Conservation (phyloP, 2,329 filamentous ascomycete species). For the Helotiales sp. region DNA sequence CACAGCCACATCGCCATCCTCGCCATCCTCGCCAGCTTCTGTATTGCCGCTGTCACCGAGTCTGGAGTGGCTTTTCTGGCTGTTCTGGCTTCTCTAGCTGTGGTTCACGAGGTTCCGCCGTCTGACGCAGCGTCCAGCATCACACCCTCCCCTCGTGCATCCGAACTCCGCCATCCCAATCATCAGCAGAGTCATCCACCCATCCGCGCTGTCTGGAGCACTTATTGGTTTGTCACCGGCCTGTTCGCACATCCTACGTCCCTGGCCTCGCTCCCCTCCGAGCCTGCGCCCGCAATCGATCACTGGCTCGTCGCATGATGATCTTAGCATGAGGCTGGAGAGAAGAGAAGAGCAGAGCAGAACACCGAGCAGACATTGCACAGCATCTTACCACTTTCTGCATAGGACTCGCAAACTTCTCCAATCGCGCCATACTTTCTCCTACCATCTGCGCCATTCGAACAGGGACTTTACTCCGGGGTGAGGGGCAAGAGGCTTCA, state of each 20-base stretch:
- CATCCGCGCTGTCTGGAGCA: neutral
- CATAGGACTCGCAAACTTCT: neutral
- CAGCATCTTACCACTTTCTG: neutral
- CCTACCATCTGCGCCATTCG: neutral
- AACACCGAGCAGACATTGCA: neutral
- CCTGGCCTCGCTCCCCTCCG: neutral
- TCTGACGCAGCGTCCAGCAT: slow-evolving; percentile 1
- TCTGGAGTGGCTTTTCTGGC: neutral
- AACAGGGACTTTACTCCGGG: neutral
- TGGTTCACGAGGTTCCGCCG: slow-evolving; percentile 2
- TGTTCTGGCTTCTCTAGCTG: neutral
- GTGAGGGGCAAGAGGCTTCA: slow-evolving; percentile 2
- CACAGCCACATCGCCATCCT: neutral
- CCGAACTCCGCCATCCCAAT: neutral
- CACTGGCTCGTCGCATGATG: slow-evolving; percentile 4
- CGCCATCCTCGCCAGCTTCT: neutral
- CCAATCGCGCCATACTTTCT: neutral
- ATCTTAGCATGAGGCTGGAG: slow-evolving; percentile 1
- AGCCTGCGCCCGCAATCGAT: neutral
- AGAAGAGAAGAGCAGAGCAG: neutral
- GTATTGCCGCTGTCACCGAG: neutral
- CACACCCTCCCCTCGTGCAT: too few species aligned
- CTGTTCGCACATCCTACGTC: neutral
- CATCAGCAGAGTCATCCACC: too few species aligned
- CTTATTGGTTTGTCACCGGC: neutral